phyloP scores from a whole-genome alignment of 768 basidiomycete species.

The Tephrocybe sp. region DNA sequence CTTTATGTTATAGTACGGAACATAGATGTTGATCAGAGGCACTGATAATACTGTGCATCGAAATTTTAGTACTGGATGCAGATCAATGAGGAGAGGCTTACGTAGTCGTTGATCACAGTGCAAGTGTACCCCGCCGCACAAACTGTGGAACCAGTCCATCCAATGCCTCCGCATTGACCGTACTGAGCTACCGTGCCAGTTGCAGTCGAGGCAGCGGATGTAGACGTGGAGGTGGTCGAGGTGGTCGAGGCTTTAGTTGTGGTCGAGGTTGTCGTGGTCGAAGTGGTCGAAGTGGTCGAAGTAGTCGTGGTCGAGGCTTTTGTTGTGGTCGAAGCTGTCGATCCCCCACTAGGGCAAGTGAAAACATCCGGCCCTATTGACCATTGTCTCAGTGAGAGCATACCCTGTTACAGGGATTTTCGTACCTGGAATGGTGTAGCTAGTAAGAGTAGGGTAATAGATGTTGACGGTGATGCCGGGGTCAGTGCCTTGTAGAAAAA shows the following conservation, averaged over 20 bases:
- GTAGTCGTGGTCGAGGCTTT: constrained; percentile 14
- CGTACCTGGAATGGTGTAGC: constrained; percentile 40
- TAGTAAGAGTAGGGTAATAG: constrained; percentile 37
- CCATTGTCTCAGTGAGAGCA: background rate
- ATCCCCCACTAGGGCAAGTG: constrained; percentile 26
- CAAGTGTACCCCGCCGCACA: constrained; percentile 35
- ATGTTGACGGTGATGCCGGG: constrained; percentile 47
- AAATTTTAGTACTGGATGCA: background rate
- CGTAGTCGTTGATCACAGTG: constrained; percentile 29
- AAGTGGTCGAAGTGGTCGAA: constrained; percentile 1
- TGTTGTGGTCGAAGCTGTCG: constrained; percentile 6
- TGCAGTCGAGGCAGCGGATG: constrained; percentile 17
- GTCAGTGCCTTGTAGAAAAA: constrained; percentile 29
- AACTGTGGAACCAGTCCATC: constrained; percentile 33
- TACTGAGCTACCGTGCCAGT: constrained; percentile 33
- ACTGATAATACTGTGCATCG: constrained; percentile 24
- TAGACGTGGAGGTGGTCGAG: constrained; percentile 9
- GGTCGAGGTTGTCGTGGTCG: constrained; percentile 15
- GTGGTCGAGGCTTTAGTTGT: constrained; percentile 11
- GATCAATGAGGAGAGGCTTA: constrained; percentile 16
- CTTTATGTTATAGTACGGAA: background rate
- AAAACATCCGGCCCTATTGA: constrained; percentile 35
- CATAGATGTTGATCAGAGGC: constrained; percentile 9
- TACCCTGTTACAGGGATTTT: background rate
- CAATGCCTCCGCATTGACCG: constrained; percentile 41